Conservation (phyloP, 106 monocot genomes). For the Apostasia ramifera region DNA sequence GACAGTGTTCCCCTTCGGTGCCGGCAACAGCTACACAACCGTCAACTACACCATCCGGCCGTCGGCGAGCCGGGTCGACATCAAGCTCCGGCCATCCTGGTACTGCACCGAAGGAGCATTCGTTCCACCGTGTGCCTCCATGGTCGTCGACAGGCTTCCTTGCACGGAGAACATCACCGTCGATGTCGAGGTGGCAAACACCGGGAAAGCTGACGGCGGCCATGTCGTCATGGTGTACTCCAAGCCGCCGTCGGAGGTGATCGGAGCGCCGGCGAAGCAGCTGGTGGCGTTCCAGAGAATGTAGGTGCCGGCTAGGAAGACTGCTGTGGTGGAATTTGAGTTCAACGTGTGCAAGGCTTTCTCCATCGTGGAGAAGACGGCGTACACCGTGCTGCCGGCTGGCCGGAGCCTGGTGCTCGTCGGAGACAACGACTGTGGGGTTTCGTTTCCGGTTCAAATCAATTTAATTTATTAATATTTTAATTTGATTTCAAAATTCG, state of each 20-base stretch:
- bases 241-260: not conserved
- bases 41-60: constrained; percentile 2
- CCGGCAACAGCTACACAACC: constrained; percentile 13
- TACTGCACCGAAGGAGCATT: not conserved
- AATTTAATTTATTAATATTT: no score
- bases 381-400: constrained; percentile 1
- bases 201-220: not conserved
- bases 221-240: constrained; percentile 4
- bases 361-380: constrained; percentile 8
- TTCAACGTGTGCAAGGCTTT: constrained; percentile 10
- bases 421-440: not conserved
- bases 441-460: no score
- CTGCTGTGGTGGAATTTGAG: not conserved
- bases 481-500: no score
- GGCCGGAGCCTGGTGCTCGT: constrained; percentile 8
- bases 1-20: constrained; percentile 4
- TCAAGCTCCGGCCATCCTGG: not conserved
- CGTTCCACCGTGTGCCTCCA: not conserved
- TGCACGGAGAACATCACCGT: not conserved
- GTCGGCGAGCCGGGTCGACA: not conserved
- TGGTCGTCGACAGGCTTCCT: not conserved
- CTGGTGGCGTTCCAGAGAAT: constrained; percentile 8
- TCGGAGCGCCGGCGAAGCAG: constrained; percentile 10
- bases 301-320: not conserved
- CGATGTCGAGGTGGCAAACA: constrained; percentile 6